Evolutionary conservation across 345 rosid genomes (phyloP).

Genomic region (Murraya paniculata): DNA sequence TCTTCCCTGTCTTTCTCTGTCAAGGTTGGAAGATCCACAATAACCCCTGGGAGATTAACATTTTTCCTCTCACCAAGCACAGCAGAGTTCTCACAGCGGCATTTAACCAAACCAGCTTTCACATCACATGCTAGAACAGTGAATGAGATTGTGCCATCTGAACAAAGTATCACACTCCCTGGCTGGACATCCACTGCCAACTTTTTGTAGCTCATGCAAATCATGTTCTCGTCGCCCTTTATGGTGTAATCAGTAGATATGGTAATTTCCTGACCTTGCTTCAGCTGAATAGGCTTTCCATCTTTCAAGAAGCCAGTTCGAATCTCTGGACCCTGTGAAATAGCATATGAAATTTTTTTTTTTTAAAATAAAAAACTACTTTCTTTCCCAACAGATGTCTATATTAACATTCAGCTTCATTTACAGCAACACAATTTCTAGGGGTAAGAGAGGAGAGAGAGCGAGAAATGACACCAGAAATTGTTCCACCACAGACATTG

Average conservation of each 20-base stretch:
- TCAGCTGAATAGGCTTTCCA: conserved; percentile 63
- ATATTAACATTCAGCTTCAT: not conserved
- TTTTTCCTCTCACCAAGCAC: conserved; percentile 97
- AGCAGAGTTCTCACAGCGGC: conserved; percentile 88
- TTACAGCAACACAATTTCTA: not conserved
- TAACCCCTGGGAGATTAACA: conserved; percentile 97
- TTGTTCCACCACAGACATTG: not conserved
- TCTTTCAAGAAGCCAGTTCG: conserved; percentile 77
- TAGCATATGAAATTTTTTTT: not conserved
- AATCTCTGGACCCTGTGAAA: conserved; percentile 72
- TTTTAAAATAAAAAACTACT: not conserved
- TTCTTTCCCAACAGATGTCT: not conserved
- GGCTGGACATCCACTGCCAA: conserved; percentile 81
- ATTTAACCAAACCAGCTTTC: conserved; percentile 64
- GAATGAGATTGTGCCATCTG: conserved; percentile 94
- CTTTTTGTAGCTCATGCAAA: conserved; percentile 95
- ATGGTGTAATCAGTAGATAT: conserved; percentile 73
- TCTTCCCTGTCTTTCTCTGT: conserved; percentile 98
- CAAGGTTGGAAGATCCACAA: conserved; percentile 93
- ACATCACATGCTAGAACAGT: conserved; percentile 73
- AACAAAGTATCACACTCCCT: conserved; percentile 87
- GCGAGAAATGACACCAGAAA: not conserved
- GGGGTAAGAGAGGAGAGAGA: not conserved
- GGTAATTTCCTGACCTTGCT: conserved; percentile 80
- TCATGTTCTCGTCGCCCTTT: conserved; percentile 69